phyloP scores from a whole-genome alignment of 495 filamentous ascomycete genomes.

The Penicillium roqueforti region DNA sequence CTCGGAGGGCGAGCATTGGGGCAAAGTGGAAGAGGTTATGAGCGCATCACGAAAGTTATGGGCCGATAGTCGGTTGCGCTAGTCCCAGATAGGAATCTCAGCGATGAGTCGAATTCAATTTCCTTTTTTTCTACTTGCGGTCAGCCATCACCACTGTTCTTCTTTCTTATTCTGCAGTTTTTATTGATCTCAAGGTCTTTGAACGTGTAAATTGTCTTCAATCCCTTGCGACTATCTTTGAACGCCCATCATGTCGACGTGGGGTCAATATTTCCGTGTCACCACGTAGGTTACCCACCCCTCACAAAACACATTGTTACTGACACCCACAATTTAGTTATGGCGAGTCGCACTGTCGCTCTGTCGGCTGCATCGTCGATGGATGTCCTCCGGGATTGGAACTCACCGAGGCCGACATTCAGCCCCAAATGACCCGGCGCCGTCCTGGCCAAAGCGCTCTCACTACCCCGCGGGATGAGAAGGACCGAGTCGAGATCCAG shows the following conservation, averaged over 20 bases:
- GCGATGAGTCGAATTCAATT: conserved; percentile 26
- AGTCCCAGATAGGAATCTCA: conserved; percentile 28
- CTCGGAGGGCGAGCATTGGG: conserved; percentile 21
- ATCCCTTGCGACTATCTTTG: background rate
- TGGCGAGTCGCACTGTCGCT: conserved; percentile 86
- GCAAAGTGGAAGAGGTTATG: conserved; percentile 11
- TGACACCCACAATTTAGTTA: conserved; percentile 51
- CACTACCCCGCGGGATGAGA: conserved; percentile 90
- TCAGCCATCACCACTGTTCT: background rate
- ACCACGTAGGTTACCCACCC: conserved; percentile 62
- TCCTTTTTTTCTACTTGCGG: conserved; percentile 10
- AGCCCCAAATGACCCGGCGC: conserved; percentile 89
- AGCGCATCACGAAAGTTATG: conserved; percentile 2
- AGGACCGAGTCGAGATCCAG: conserved; percentile 87
- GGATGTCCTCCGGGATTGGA: conserved; percentile 85
- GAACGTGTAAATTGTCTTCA: background rate
- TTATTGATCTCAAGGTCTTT: conserved; percentile 1
- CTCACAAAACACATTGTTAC: conserved; percentile 5
- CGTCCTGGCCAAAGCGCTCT: conserved; percentile 87
- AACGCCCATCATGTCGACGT: conserved; percentile 73
- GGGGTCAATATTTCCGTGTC: conserved; percentile 78
- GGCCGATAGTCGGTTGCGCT: conserved; percentile 33
- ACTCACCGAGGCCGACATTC: conserved; percentile 85
- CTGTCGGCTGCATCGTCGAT: conserved; percentile 88
- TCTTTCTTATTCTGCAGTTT: background rate